phyloP scores from a whole-genome alignment of 192 early-diverging fungal species.

The Chytriomyces sp. region DNA sequence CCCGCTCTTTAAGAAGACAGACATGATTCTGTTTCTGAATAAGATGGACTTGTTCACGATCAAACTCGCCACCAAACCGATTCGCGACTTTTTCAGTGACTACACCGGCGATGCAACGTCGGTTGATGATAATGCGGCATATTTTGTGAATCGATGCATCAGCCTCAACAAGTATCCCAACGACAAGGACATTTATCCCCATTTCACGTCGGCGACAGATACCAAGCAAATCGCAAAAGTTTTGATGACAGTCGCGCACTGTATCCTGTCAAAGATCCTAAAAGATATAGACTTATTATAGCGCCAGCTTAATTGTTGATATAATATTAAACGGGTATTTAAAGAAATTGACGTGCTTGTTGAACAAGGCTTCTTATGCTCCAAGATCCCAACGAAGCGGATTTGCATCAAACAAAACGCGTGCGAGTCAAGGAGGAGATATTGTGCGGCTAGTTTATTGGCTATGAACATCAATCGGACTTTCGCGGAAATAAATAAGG shows the following conservation, averaged over 20 bases:
- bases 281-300: too few species aligned
- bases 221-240: constrained; percentile 60
- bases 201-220: constrained; percentile 68
- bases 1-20: constrained; percentile 50
- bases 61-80: constrained; percentile 50
- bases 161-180: constrained; percentile 44
- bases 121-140: constrained; percentile 51
- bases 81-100: constrained; percentile 60
- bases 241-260: constrained; percentile 31
- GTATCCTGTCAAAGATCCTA: constrained; percentile 3
- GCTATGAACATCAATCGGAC: too few species aligned
- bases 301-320: too few species aligned
- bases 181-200: constrained; percentile 60
- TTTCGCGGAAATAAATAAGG: too few species aligned
- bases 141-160: constrained; percentile 48
- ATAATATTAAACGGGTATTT: too few species aligned
- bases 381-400: too few species aligned
- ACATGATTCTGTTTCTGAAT: constrained; percentile 68
- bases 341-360: too few species aligned
- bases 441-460: too few species aligned
- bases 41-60: constrained; percentile 68
- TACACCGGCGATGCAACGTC: constrained; percentile 57
- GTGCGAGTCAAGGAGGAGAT: too few species aligned
- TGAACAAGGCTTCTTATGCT: too few species aligned
- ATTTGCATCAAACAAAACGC: too few species aligned